These are phyloP conservation scores for Microascus cirrosus DNA, from an alignment of 2,329 filamentous ascomycete species.

Conservation along the genomic window DNA sequence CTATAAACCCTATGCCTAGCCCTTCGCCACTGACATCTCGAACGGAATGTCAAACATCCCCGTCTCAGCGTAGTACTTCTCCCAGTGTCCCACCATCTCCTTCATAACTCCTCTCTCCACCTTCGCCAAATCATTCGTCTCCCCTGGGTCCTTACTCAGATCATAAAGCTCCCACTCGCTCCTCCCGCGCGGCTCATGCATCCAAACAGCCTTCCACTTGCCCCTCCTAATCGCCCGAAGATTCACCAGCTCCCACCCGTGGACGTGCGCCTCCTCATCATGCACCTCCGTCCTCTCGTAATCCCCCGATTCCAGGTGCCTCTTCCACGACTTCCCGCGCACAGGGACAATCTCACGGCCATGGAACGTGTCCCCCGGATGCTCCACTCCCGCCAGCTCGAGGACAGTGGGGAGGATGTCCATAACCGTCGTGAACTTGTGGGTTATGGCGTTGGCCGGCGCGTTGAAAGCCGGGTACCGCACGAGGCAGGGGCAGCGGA, in stretches of 20 bases:
- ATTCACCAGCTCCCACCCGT: constrained; percentile 47
- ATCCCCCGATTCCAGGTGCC: background rate
- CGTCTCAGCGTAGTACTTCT: too few relatives aligned
- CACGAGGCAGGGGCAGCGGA: background rate
- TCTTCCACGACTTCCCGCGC: background rate
- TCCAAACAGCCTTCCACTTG: constrained; percentile 47
- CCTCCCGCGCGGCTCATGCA: constrained; percentile 33
- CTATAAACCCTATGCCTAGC: too few relatives aligned
- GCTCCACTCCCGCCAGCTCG: constrained; percentile 29
- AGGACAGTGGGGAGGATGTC: constrained; percentile 36
- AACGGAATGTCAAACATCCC: too few relatives aligned
- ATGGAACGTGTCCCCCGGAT: constrained; percentile 14
- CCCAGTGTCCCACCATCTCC: constrained; percentile 38
- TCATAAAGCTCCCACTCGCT: constrained; percentile 49
- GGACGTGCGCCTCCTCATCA: constrained; percentile 33
- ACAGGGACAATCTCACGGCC: background rate
- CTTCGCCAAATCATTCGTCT: constrained; percentile 31
- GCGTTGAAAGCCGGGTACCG: background rate
- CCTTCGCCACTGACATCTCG: too few relatives aligned
- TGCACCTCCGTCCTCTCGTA: constrained; percentile 17
- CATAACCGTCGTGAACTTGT: constrained; percentile 29
- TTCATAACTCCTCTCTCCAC: constrained; percentile 30
- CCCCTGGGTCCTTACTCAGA: constrained; percentile 36
- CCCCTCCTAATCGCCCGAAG: constrained; percentile 39
- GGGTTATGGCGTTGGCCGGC: background rate